Evolutionary conservation across 148 eudicot species (phyloP), one percentile per base, ranked within the genome.

Genomic region (Nyssa sinensis): DNA sequence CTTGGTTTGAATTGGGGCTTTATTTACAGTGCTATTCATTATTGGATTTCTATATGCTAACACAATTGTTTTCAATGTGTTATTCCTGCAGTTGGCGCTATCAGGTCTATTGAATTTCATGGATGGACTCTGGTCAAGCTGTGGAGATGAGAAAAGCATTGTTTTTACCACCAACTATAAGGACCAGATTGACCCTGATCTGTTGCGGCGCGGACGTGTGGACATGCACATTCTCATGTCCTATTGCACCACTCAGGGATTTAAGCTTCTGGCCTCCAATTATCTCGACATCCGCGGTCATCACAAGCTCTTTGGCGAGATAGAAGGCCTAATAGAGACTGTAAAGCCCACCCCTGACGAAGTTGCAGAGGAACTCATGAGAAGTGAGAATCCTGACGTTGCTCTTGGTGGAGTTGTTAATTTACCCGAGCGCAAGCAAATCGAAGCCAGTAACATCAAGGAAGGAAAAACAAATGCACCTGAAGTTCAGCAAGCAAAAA

Each of bases 221-320:
- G 89, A 86, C 32, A 69, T 81, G 76, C 89, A 86, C 76, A 79
- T 86, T 64, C 81, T 79, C 80, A 86, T 86, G 89, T 81, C 87
- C 1, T 2, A 53, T 73, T n/a, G n/a, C n/a, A n/a, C n/a, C n/a
- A n/a, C n/a, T 23, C 39, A 78, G 0, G 83, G 81, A 37, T 89
- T 89, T 47, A 77, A 66, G 32, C 34, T 75, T 27, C 73, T 89
- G 6, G 87, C 93, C 19, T 58, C 49, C 0, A 87, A 83, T 49
- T 89, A 89, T 71, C 80, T 89, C n/a, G 79, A 64, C 11, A 65
- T 87, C 14, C 13, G 35, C 0, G 79, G n/a, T n/a, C n/a, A 85
- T 0, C 88, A 84, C 28, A 37, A 32, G 66, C 74, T 80, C 1
- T 85, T 80, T 16, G 69, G 55, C 0, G 84, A 81, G 72, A 87